Percentiles rank a stretch among this genome's conserved stretches.
phyloP scores from a whole-genome alignment of 2,329 filamentous ascomycete species.

The Trichophyton verrucosum region DNA sequence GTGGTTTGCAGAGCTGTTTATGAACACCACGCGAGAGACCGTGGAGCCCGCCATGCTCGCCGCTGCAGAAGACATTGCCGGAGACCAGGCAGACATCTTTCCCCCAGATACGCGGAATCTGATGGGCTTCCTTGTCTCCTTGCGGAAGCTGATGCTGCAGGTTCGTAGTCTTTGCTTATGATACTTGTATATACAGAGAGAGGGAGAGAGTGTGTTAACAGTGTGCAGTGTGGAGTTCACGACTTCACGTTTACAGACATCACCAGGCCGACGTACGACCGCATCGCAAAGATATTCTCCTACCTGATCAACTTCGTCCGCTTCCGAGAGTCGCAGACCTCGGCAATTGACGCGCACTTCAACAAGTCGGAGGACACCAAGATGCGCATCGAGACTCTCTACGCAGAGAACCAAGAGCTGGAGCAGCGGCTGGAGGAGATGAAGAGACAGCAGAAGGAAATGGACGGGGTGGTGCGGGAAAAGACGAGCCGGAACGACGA shows the following conservation, averaged over 20 bases:
- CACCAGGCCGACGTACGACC: conserved; percentile 78
- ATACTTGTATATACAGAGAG: background rate
- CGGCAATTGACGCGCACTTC: conserved; percentile 83
- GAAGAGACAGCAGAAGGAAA: conserved; percentile 63
- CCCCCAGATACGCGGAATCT: conserved; percentile 81
- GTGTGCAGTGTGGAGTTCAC: conserved; percentile 62
- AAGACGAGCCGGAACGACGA: conserved; percentile 80
- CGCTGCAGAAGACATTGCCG: conserved; percentile 65
- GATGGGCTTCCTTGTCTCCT: conserved; percentile 85
- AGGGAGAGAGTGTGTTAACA: background rate
- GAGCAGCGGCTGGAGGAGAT: conserved; percentile 69
- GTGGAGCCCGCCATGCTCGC: conserved; percentile 92
- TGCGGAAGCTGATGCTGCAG: conserved; percentile 64
- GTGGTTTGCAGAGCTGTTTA: conserved; percentile 87
- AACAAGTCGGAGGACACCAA: conserved; percentile 82
- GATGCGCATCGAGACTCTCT: conserved; percentile 72
- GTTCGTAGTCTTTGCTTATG: conserved; percentile 21
- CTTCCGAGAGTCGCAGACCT: conserved; percentile 85
- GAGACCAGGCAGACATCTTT: conserved; percentile 70
- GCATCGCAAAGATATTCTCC: conserved; percentile 87
- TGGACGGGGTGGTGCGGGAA: conserved; percentile 69
- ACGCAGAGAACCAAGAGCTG: conserved; percentile 76
- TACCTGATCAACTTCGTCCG: conserved; percentile 98
- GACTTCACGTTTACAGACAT: conserved; percentile 92
- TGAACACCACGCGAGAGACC: conserved; percentile 85